Evolutionary conservation across 768 basidiomycete genomes (phyloP).

Genomic region (Leccinum imitatum): DNA sequence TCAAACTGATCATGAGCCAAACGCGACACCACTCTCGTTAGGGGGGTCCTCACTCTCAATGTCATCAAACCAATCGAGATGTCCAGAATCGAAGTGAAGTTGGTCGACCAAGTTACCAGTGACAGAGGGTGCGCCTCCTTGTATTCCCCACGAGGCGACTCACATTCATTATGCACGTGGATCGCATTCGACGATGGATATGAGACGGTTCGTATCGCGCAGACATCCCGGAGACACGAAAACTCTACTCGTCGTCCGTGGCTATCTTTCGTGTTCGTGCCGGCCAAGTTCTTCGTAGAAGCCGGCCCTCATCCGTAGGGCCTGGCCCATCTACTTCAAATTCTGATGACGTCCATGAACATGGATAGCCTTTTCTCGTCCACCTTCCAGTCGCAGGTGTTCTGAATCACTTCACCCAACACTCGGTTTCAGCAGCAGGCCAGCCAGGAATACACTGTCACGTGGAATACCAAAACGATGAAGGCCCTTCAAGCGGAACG

Average conservation of each 20-base stretch:
- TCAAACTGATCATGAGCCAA: constrained; percentile 21
- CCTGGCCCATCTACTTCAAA: constrained; percentile 15
- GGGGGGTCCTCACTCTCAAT: constrained; percentile 63
- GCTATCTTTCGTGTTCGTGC: constrained; percentile 37
- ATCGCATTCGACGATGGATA: too few species aligned
- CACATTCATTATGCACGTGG: too few species aligned
- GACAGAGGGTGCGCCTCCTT: too few species aligned
- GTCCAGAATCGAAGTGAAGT: constrained; percentile 78
- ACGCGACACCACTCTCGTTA: constrained; percentile 58
- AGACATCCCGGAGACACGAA: too few species aligned
- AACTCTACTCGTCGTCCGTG: too few species aligned
- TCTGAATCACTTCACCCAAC: too few species aligned
- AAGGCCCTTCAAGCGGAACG: too few species aligned
- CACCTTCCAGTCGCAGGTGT: neutral
- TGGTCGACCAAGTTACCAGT: constrained; percentile 49
- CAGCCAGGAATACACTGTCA: too few species aligned
- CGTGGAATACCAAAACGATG: too few species aligned
- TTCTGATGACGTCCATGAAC: constrained; percentile 2
- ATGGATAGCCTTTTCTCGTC: neutral
- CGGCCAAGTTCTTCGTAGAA: constrained; percentile 36
- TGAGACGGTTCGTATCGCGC: too few species aligned
- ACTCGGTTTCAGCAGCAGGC: too few species aligned
- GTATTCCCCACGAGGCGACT: too few species aligned
- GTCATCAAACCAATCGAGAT: constrained; percentile 81
- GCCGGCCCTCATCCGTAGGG: constrained; percentile 24